Base-by-base conservation (phyloP, 345 rosid genomes). In the Atalantia buxifolia region DNA sequence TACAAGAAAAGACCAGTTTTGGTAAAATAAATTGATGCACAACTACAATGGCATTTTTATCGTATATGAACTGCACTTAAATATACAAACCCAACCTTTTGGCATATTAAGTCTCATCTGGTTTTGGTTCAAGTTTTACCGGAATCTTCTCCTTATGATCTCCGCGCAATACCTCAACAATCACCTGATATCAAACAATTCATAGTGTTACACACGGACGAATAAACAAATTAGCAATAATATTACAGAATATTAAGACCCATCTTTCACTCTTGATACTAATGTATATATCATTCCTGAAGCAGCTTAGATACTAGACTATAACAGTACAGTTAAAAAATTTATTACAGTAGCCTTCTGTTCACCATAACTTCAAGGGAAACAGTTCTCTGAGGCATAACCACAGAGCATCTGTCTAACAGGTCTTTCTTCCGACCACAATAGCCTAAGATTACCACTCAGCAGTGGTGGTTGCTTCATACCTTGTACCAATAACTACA, bases 101-200 rank as follows among this genome's bases (percentile, higher is more conserved):
- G 21, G 56, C 71, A 71, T 67, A 77, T 82, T 84, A 95, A 5
- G 98, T 82, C 80, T 93, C 94, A 21, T 93, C 98, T 7, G 92
- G 83, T 83, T 91, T 95, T 31, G 99, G 92, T 86, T 95, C 98
- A 25, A 95, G 98, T 66, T 57, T 75, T 63, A 95, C 95, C 1
- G 97, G 88, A 75, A 95, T 91, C 85, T 92, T 91, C 86, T 95
- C 99, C 85, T 93, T 92, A 71, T 88, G 99, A 83, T 95, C 98
- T 5, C 98, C 97, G 3, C 98, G 93, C 79, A 95, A 81, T 55
- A 95, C 97, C 87, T 93, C 98, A 77, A 95, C 94, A 2, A 71
- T 87, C 79, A 93, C 92, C 98, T 95, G 85, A 61, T 5, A 79
- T 69, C 42, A 70, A 63, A 68, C 45, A 35, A 55, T 55, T 65